Conservation (phyloP, 495 filamentous ascomycete species). For the Podospora pseudopauciseta region DNA sequence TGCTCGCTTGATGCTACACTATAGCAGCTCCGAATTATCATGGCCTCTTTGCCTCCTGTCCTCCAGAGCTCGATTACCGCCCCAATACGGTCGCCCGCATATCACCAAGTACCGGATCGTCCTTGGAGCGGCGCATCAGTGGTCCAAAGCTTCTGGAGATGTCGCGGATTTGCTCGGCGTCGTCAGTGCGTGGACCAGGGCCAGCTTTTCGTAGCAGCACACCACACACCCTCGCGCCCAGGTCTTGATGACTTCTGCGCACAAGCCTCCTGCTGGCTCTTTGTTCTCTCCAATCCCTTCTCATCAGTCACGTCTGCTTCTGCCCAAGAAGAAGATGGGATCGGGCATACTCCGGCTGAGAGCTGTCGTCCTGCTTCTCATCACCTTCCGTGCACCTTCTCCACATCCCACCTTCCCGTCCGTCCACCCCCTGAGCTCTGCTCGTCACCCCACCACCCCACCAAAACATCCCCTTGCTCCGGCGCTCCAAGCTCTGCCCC, state of each 20-base stretch:
- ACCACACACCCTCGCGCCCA: not conserved
- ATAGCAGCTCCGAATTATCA: conserved; percentile 22
- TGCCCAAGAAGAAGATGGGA: not conserved
- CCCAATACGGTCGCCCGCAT: conserved; percentile 12
- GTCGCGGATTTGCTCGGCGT: conserved; percentile 18
- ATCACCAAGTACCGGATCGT: conserved; percentile 23
- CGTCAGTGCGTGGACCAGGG: conserved; percentile 29
- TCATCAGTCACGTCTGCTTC: conserved; percentile 4
- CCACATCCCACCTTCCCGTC: conserved; percentile 11
- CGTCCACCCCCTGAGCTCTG: conserved; percentile 8
- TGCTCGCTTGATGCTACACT: conserved; percentile 20
- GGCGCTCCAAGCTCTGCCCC: conserved; percentile 2
- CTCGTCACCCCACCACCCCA: conserved; percentile 17
- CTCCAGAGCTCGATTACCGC: conserved; percentile 6
- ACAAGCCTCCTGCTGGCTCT: not conserved
- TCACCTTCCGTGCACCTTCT: conserved; percentile 10
- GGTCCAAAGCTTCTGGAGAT: conserved; percentile 2
- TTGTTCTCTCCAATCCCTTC: conserved; percentile 14
- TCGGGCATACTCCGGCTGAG: conserved; percentile 19
- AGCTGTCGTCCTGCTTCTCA: not conserved
- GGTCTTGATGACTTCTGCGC: no score
- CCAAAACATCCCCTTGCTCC: conserved; percentile 15
- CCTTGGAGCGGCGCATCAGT: conserved; percentile 9
- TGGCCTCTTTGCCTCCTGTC: conserved; percentile 3
- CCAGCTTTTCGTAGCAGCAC: not conserved